Evolutionary conservation across 2,329 filamentous ascomycete species (phyloP), one percentile per base, ranked within the genome.

Genomic region (Penicillium sp.): DNA sequence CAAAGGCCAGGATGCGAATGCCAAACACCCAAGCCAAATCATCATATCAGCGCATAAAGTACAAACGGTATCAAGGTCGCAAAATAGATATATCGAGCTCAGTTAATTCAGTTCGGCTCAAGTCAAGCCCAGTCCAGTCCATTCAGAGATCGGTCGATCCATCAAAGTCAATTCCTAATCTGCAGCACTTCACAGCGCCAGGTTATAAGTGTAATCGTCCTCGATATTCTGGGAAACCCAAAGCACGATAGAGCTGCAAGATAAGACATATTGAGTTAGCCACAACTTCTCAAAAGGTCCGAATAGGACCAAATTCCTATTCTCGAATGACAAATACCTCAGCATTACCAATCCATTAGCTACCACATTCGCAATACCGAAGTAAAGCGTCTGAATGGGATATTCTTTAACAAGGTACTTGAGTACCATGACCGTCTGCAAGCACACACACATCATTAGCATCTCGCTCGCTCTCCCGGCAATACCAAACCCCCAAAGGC

Each of bases 161-260:
- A 14, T 37, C 48, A 46, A 19, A 26, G 28, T 33, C 30, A 19
- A 37, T 37, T 4, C 14, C 5, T 1, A 6, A 33, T 8, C 6
- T 8, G 7, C 30, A 6, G 30, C 16, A 28, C 46, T 33, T 52
- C 69, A 90, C 65, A 90, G 81, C 53, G 87, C 85, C 63, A 90
- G 77, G 69, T 86, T 89, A 75, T 90, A 90, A 33, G 87, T 89
- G 73, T 89, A 90, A 70, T 89, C 87, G 68, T 90, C 87, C 74
- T 90, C 88, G 78, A 90, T 89, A 70, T 89, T 90, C 80, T 90
- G 88, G 55, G 85, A 87, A 30, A 90, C 82, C 87, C 87, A 90
- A 37, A 90, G 82, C 40, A 89, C 84, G 52, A 85, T 80, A 28
- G 85, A 86, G 71, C 87, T 89, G 67, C 19, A 42, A 61, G 13